Base-by-base conservation (phyloP, 1,284 basidiomycete species). In the Termitomyces sp. region DNA sequence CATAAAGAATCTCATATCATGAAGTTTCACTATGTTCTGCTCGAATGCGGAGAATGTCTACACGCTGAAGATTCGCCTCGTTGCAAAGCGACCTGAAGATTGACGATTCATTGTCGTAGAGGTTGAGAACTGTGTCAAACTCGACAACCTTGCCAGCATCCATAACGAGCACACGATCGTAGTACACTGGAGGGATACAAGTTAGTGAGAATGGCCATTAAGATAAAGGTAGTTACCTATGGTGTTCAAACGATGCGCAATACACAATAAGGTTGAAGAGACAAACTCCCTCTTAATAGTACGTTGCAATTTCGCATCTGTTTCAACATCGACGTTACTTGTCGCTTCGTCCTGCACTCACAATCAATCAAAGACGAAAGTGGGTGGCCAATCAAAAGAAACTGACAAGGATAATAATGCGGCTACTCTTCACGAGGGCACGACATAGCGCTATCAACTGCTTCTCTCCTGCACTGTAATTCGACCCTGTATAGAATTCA, bases 271-370 rank as follows among this genome's bases (percentile, higher is more conserved):
- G 1, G 73, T 74, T 8, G 72, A 71, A 7, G 66, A 60, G 1
- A 79, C 72, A 61, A 91, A 90, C 60, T 88, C 86, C 28, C 77
- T 76, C 60, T 83, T 80, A 53, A 93, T 89, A 0, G 88, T 90
- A 21, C 74, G 72, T 58, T 90, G 88, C 38, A 92, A 72, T 67
- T 85, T 86, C 2, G 85, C 78, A 65, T 92, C 89, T 26, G 86
- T 91, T 62, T 90, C 88, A 24, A 87, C 81, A 59, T 94, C 91
- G 16, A 93, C 87, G 45, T 78, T 88, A n/a, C 87, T 88, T 0
- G 90, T 92, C 0, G 89, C 88, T 66, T 91, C 86, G 59, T 86
- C 84, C 76, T 80, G 39, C 8, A 21, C 9, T 34, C 18, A 30
- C 3, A 14, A 11, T 37, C 16, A 26, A 34, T 44, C 33, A 6